Base-by-base conservation (phyloP, 1,284 basidiomycete genomes). In the Spongispora temasekensis region DNA sequence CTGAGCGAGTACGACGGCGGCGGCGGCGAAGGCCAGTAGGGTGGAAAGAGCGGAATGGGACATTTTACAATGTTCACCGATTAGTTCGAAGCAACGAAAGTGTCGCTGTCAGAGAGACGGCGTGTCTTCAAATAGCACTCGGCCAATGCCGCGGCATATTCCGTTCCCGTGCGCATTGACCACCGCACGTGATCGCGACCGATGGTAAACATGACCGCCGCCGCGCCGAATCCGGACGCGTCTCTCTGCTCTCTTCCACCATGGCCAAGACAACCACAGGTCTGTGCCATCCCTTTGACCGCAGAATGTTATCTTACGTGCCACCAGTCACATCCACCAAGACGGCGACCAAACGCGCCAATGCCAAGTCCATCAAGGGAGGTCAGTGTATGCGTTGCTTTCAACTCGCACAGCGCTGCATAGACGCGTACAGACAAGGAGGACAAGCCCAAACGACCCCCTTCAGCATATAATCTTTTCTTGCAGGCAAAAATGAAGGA, bases 381-480 rank as follows among this genome's bases (percentile, higher is more conserved):
- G 64, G 74, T 70, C 48, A 40, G 65, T 63, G 40, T 59, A 50
- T 55, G 48, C 59, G 30, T 44, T 31, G 37, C 37, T 31, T 34
- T 28, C 30, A 32, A 34, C 42, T 2, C 17, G 23, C 50, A 30
- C 55, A 48, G 30, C 15, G 40, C 30, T 56, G 17, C 19, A 58
- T 60, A 48, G 28, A 31, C 55, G 46, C 34, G 9, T n/a, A n/a
- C 56, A 77, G 75, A 74, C 59, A 78, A 74, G 19, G 73, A 68
- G 46, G 79, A 77, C 56, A 86, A 84, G 64, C 70, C 77, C 12
- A 86, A 86, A 67, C 83, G 84, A 50, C 73, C 77, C 25, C 83
- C 83, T 2, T 79, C 78, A 1, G 81, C 83, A 27, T 87, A 85
- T 68, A 83, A 85, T 65, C 71, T 80, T 44, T 87, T 81, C 66